These are phyloP conservation scores for Brassica juncea DNA, from an alignment of 345 rosid genomes.

Conservation along the genomic window DNA sequence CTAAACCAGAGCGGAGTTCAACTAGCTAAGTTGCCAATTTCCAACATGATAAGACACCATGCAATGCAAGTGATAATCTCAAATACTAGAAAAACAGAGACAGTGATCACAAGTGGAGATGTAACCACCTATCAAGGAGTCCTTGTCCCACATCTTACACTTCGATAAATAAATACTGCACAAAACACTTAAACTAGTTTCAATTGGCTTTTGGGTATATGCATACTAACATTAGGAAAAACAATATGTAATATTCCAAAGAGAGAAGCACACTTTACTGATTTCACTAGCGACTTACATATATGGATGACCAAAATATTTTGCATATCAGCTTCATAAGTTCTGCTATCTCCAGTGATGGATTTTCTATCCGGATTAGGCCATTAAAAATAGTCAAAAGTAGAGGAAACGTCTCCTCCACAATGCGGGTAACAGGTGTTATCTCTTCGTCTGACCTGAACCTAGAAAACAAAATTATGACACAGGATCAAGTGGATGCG, in stretches of 20 bases:
- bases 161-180: neutral
- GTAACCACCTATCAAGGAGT: neutral
- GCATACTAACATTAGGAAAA: neutral
- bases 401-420: slow-evolving; percentile 1
- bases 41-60: neutral
- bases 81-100: neutral
- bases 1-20: neutral
- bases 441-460: neutral
- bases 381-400: neutral
- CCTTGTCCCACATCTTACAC: neutral
- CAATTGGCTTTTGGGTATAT: neutral
- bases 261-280: neutral
- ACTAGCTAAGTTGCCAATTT: neutral
- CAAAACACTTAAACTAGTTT: neutral
- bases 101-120: neutral
- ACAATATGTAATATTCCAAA: neutral
- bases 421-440: neutral
- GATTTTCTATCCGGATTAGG: neutral
- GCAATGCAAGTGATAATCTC: neutral
- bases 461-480: neutral
- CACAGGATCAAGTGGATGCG: neutral
- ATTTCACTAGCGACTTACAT: neutral
- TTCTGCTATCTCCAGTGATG: neutral
- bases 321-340: neutral
- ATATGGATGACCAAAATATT: neutral